Evolutionary conservation across 2,329 filamentous ascomycete genomes (phyloP).

Genomic region (Colletotrichum tropicicola): DNA sequence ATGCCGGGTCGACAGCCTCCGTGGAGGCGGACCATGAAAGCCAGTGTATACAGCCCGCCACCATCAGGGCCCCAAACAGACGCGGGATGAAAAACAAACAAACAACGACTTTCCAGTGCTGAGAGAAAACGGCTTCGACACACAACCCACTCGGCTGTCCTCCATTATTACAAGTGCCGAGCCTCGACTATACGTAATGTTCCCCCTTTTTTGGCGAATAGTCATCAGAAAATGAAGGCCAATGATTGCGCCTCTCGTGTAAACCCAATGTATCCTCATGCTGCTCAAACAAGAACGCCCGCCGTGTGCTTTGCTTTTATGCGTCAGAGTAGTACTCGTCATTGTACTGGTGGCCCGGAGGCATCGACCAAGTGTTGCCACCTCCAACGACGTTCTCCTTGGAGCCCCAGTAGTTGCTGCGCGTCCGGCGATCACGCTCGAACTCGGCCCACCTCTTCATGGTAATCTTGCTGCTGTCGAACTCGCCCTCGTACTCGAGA

Average conservation of each 20-base stretch:
- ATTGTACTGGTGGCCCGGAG: slow-evolving; percentile 55
- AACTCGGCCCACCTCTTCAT: slow-evolving; percentile 99
- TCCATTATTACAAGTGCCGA: slow-evolving; percentile 27
- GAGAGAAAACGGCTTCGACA: neutral
- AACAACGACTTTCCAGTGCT: neutral
- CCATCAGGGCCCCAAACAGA: too few species aligned
- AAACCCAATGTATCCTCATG: slow-evolving; percentile 22
- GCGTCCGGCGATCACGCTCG: slow-evolving; percentile 71
- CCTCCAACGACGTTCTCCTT: slow-evolving; percentile 59
- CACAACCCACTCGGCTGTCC: neutral
- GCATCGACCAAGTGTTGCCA: slow-evolving; percentile 52
- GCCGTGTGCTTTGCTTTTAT: slow-evolving; percentile 39
- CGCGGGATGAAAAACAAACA: neutral
- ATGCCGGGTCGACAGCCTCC: neutral
- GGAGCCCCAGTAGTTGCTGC: slow-evolving; percentile 61
- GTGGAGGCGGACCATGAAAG: neutral
- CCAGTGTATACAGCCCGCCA: neutral
- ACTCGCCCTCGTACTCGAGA: slow-evolving; percentile 91
- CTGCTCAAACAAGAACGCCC: slow-evolving; percentile 25
- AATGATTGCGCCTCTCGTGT: slow-evolving; percentile 23
- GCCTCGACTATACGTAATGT: slow-evolving; percentile 3
- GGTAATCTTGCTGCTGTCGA: slow-evolving; percentile 98
- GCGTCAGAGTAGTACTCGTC: slow-evolving; percentile 66
- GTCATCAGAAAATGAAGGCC: slow-evolving; percentile 14
- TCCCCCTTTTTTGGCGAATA: slow-evolving; percentile 4